Base-by-base conservation (phyloP, 2,329 filamentous ascomycete species). In the Trichothecium roseum region DNA sequence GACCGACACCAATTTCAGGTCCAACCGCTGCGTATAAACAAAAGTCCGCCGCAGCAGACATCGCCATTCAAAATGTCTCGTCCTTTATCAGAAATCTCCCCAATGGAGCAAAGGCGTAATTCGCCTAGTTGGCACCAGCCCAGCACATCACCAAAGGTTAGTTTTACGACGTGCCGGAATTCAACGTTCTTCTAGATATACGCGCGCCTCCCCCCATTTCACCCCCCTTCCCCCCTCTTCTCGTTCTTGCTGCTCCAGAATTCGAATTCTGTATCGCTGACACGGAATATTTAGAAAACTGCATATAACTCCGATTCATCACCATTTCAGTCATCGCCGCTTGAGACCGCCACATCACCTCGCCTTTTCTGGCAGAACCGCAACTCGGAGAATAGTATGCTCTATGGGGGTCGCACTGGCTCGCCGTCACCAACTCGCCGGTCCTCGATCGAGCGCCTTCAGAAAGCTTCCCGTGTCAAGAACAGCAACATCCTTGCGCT, bases 401-500 rank as follows among this genome's bases (percentile, higher is more conserved):
- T 69, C 38, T 77, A 76, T 44, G 68, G 73, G 42, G 67, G 69
- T 39, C 69, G 75, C 34, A 59, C 63, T 20, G 67, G 72, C 30
- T 78, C 82, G 9, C 75, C 80, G 7, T 81, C 81, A 31, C 78
- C 84, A 16, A 80, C 77, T 39, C 83, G 85, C 51, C 81, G 89
- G 53, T 84, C 85, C 31, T 96, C 89, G 14, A 88, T 98, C 46
- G 91, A 98, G 70, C 88, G 88, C 52, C 72, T 98, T 40, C 93
- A 95, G 64, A 85, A 81, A 56, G 88, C 87, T 22, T 94, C 89
- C 37, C 83, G 91, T 41, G 91, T 98, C 51, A 94, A 89, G 71
- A 96, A 94, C 66, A 95, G 89, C 72, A 94, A 81, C 63, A 95
- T 96, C 70, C 85, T 94, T 55, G 87, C 86, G 29, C 81, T 88